These are phyloP conservation scores for Chenopodium quinoa DNA, from an alignment of 148 eudicot species.

Conservation along the genomic window DNA sequence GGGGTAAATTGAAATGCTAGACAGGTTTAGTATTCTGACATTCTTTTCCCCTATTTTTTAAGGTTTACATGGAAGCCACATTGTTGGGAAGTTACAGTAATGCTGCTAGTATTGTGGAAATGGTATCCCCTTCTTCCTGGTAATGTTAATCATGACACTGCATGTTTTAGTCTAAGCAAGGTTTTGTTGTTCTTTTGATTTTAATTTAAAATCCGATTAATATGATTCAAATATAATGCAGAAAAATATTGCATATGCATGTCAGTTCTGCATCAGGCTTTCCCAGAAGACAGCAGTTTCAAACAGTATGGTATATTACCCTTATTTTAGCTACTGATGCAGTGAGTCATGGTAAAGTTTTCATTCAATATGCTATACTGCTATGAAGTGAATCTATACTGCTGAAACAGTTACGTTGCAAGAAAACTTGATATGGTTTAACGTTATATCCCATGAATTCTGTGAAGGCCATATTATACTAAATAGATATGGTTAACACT, in stretches of 20 bases:
- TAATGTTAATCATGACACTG: slow-evolving; percentile 32
- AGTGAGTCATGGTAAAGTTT: background rate
- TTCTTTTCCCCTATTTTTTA: background rate
- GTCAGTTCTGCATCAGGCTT: slow-evolving; percentile 62
- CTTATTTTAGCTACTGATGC: slow-evolving; percentile 7
- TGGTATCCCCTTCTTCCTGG: slow-evolving; percentile 69
- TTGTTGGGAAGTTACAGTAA: slow-evolving; percentile 34
- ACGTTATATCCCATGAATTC: background rate
- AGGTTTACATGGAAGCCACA: slow-evolving; percentile 53
- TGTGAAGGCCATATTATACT: background rate
- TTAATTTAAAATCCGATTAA: slow-evolving; percentile 12
- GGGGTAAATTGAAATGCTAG: background rate
- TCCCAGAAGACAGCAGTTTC: slow-evolving; percentile 48
- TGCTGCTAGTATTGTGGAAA: slow-evolving; percentile 40
- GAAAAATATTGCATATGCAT: slow-evolving; percentile 45
- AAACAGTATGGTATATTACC: slow-evolving; percentile 61
- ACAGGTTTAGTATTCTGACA: slow-evolving; percentile 4
- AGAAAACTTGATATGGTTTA: background rate
- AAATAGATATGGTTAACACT: background rate
- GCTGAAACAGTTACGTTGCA: background rate
- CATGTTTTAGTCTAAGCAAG: slow-evolving; percentile 21
- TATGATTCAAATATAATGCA: slow-evolving; percentile 30
- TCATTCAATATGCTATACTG: background rate
- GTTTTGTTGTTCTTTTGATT: background rate
- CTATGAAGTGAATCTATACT: background rate